These are phyloP conservation scores for Oryza coarctata DNA, from an alignment of 176 grass and related monocot genomes.

Conservation along the genomic window DNA sequence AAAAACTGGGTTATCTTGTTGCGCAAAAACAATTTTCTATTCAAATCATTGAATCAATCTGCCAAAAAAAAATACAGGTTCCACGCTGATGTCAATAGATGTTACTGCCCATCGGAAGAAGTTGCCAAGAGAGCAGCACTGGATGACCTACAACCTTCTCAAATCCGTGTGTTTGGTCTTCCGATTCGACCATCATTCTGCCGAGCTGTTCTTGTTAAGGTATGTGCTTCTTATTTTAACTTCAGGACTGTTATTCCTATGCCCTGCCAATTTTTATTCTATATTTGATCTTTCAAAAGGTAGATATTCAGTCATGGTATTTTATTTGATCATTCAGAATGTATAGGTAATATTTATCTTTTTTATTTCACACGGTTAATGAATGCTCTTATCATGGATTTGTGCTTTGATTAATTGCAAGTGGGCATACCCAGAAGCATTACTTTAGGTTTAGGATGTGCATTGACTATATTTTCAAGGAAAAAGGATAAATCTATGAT, in stretches of 20 bases:
- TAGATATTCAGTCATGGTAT: background rate
- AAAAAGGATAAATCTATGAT: slow-evolving; percentile 12
- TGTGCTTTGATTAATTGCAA: background rate
- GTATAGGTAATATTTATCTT: background rate
- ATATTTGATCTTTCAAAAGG: background rate
- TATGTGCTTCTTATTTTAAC: slow-evolving; percentile 25
- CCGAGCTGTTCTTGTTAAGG: slow-evolving; percentile 86
- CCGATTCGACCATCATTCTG: slow-evolving; percentile 94
- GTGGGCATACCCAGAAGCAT: background rate
- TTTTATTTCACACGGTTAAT: background rate
- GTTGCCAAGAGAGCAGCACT: slow-evolving; percentile 87
- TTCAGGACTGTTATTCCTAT: background rate
- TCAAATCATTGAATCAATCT: slow-evolving; percentile 1
- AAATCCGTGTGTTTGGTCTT: slow-evolving; percentile 87
- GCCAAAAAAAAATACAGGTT: slow-evolving; percentile 57
- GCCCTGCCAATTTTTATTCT: background rate
- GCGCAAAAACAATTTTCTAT: background rate
- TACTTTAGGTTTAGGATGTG: background rate
- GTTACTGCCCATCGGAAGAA: slow-evolving; percentile 97
- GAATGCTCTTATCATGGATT: background rate
- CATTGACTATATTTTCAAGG: background rate
- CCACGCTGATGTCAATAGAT: slow-evolving; percentile 88
- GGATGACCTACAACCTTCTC: slow-evolving; percentile 74
- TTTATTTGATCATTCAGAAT: background rate
- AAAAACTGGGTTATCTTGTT: background rate